phyloP scores from a whole-genome alignment of 1,284 basidiomycete species.

The Pseudozyma thailandica region DNA sequence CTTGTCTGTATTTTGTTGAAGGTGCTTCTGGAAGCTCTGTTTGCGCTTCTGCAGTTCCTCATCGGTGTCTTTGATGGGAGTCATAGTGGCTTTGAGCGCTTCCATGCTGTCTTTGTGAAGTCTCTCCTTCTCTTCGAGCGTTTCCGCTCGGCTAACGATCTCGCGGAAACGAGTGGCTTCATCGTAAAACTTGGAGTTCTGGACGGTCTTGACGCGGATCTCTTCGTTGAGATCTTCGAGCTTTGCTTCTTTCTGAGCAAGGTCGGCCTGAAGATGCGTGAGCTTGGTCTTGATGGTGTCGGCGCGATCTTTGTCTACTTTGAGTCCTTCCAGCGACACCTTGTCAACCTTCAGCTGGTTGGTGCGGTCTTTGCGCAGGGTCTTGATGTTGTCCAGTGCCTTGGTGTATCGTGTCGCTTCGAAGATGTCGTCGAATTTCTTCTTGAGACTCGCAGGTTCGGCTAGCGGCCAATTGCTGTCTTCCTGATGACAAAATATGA shows the following conservation, averaged over 20 bases:
- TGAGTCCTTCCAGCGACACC: constrained; percentile 82
- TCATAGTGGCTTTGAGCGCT: constrained; percentile 73
- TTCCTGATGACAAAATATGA: constrained; percentile 99
- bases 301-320: constrained; percentile 84
- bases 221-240: constrained; percentile 57
- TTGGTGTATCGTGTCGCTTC: constrained; percentile 90
- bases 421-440: constrained; percentile 99
- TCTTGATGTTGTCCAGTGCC: constrained; percentile 91
- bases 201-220: constrained; percentile 72
- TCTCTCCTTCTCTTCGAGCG: constrained; percentile 76
- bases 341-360: constrained; percentile 92
- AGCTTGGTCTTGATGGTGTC: constrained; percentile 72
- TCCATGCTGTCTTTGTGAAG: constrained; percentile 76
- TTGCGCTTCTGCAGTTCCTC: constrained; percentile 79
- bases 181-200: constrained; percentile 85
- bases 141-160: constrained; percentile 79
- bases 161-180: constrained; percentile 85
- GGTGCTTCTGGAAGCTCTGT: constrained; percentile 78
- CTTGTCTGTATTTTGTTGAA: constrained; percentile 73
- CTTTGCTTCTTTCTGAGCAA: constrained; percentile 52
- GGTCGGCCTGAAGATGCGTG: constrained; percentile 42
- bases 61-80: constrained; percentile 80
- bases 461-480: constrained; percentile 98
- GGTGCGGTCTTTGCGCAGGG: constrained; percentile 79
- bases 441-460: constrained; percentile 90